Evolutionary conservation across 768 basidiomycete species (phyloP).

Genomic region (Tylopilus sp.): DNA sequence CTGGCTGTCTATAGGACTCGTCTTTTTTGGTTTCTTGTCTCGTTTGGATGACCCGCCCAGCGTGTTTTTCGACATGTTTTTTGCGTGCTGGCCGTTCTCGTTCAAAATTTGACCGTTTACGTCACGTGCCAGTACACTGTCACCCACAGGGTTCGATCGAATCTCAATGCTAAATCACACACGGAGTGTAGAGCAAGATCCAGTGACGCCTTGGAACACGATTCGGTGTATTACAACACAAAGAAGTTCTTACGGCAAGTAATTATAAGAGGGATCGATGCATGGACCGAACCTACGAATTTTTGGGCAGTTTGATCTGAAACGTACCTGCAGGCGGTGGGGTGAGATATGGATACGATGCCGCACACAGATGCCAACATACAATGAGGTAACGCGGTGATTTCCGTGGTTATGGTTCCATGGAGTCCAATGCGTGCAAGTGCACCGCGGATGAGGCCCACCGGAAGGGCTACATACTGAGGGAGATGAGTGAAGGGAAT

Average conservation of each 20-base stretch:
- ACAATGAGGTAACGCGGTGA: slow-evolving; percentile 86
- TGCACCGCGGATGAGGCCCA: slow-evolving; percentile 82
- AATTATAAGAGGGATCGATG: background rate
- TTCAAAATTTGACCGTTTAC: background rate
- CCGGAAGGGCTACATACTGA: slow-evolving; percentile 79
- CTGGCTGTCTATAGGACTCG: background rate
- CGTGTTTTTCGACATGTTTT: slow-evolving; percentile 7
- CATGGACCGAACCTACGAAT: slow-evolving; percentile 20
- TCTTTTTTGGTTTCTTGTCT: background rate
- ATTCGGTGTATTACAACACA: background rate
- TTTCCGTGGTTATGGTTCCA: slow-evolving; percentile 60
- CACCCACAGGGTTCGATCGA: too few relatives aligned
- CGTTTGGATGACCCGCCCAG: background rate
- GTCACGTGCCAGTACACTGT: background rate
- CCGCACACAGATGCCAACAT: slow-evolving; percentile 19
- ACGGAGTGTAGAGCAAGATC: too few relatives aligned
- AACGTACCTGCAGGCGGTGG: slow-evolving; percentile 58
- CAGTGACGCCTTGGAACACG: background rate
- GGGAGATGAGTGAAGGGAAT: background rate
- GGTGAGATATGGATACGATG: background rate
- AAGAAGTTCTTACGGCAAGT: background rate
- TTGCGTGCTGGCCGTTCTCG: background rate
- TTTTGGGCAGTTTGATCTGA: slow-evolving; percentile 77
- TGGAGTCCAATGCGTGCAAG: slow-evolving; percentile 75
- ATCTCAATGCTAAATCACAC: too few relatives aligned